Percentiles rank a stretch among this genome's conserved stretches.
Conservation (phyloP, 768 basidiomycete genomes). For the Boletus edulis region DNA sequence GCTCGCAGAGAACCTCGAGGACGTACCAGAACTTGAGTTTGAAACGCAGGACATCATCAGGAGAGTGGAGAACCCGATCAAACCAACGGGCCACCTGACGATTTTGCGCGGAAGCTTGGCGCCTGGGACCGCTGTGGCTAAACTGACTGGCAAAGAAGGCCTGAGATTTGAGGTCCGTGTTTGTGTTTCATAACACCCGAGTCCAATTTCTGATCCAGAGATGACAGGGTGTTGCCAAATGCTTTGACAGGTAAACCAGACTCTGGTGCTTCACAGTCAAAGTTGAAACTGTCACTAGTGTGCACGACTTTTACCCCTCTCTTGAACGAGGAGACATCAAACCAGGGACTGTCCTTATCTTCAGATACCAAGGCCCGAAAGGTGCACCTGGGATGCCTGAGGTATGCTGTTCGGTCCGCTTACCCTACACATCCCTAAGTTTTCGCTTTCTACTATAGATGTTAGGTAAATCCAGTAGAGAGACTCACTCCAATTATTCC, state of each 20-base stretch:
- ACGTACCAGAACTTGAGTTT: constrained; percentile 71
- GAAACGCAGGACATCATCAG: constrained; percentile 74
- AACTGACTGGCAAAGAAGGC: constrained; percentile 93
- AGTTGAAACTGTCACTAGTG: constrained; percentile 34
- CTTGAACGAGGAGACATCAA: constrained; percentile 74
- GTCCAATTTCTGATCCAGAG: background rate
- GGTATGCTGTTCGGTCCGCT: constrained; percentile 30
- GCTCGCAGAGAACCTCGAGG: constrained; percentile 80
- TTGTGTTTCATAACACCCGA: background rate
- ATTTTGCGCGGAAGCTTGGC: constrained; percentile 89
- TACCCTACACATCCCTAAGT: background rate
- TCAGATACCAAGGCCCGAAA: constrained; percentile 88
- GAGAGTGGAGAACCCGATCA: constrained; percentile 75
- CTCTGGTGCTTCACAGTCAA: background rate
- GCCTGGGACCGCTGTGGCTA: constrained; percentile 85
- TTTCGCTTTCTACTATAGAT: constrained; percentile 32
- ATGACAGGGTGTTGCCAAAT: constrained; percentile 66
- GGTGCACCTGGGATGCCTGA: constrained; percentile 94
- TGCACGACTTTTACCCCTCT: constrained; percentile 70
- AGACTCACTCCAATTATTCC: background rate
- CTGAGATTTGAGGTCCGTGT: constrained; percentile 66
- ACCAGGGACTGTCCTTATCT: constrained; percentile 71
- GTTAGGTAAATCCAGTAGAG: constrained; percentile 34
- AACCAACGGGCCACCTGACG: constrained; percentile 80
- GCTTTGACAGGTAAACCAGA: constrained; percentile 61